Evolutionary conservation across 495 filamentous ascomycete genomes (phyloP).

Genomic region (Podospora sp.): DNA sequence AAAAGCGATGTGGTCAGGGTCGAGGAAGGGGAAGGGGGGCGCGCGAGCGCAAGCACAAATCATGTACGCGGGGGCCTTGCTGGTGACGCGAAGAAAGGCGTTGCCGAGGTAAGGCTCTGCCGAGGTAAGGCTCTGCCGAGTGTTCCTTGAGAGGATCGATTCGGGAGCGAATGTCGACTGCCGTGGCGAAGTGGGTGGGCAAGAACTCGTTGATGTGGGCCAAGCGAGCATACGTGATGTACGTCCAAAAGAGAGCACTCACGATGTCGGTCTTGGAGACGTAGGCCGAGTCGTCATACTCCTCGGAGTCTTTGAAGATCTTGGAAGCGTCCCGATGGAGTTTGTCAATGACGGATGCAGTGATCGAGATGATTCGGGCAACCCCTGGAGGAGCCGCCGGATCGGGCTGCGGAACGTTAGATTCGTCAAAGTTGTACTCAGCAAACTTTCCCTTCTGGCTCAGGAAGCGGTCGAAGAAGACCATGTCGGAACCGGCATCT

Average conservation of each 20-base stretch:
- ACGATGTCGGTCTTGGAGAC: background rate
- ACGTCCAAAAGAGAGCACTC: background rate
- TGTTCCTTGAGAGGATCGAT: background rate
- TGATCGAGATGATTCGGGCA: background rate
- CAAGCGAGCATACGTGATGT: background rate
- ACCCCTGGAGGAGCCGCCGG: background rate
- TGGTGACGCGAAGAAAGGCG: conserved; percentile 12
- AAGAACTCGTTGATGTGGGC: background rate
- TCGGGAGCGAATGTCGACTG: conserved; percentile 4
- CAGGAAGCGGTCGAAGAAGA: background rate
- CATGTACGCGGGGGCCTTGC: background rate
- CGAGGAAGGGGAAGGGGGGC: too few species aligned
- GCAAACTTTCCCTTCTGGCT: background rate
- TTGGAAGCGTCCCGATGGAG: background rate
- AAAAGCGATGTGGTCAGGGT: too few species aligned
- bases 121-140: background rate
- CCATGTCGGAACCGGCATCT: background rate
- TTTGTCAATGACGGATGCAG: background rate
- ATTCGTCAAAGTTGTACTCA: background rate
- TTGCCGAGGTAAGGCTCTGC: conserved; percentile 12
- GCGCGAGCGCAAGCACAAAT: too few species aligned
- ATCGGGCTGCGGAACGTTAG: background rate
- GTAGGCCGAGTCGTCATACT: background rate
- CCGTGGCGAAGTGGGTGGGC: conserved; percentile 1
- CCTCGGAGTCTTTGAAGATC: background rate